Base-by-base conservation (phyloP, 352 stramenopile genomes). In the Globisporangium viniferum region DNA sequence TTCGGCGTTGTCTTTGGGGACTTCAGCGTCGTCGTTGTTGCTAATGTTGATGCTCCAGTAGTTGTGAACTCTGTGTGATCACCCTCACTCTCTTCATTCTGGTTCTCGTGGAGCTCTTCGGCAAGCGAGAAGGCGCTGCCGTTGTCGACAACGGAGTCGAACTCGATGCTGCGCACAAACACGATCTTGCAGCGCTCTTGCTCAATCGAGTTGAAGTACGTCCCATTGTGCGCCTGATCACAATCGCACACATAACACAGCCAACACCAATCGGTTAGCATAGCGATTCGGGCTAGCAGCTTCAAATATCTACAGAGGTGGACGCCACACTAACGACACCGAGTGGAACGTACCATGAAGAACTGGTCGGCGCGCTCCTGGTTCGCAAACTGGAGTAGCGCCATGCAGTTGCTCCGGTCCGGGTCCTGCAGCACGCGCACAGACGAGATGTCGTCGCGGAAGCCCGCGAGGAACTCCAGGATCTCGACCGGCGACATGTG, bases 191-290 rank as follows among this genome's bases (percentile, higher is more conserved):
- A 97, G 8, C 83, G 81, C 64, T 96, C 87, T 48, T 89, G 88
- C 77, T 97, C 90, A 53, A 98, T 95, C 62, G 91, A 97, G 73
- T 95, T 97, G 72, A 97, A 98, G 65, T 93, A 95, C 35, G 84
- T 93, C 66, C 91, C 89, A 55, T 97, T 97, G 70, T 94, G 92
- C 31, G 84, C 86, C 74, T 94, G 57, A n/a, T 27, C 18, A 20
- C 54, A 48, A 44, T 22, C 15, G 20, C n/a, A 65, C 2, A 55
- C 65, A 57, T 15, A 44, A 1, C 54, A 48, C 5, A 48, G 39
- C 55, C 20, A 33, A n/a, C n/a, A 18, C 41, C 33, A 22, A 8
- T 7, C 15, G 24, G 18, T 57, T 36, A 35, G 14, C 1, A 8
- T 36, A 24, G 24, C 24, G 24, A 24, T 24, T n/a, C 24, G 10